phyloP scores from a whole-genome alignment of 2,329 filamentous ascomycete species.

The Iodosphaeria phyllophila region DNA sequence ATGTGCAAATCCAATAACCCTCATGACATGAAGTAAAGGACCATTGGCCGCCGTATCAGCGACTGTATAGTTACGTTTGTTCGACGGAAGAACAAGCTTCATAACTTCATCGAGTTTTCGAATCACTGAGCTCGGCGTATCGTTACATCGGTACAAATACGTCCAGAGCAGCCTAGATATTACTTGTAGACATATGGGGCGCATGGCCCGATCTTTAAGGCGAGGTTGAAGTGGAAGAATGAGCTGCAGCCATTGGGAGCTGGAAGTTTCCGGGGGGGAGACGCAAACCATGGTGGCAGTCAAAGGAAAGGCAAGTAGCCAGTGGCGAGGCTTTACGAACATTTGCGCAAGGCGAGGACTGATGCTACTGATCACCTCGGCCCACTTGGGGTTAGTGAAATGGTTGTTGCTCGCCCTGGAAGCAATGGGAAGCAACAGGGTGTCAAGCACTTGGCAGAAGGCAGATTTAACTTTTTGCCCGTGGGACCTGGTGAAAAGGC shows the following conservation, averaged over 20 bases:
- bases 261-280: slow-evolving; percentile 69
- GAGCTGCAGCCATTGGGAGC: slow-evolving; percentile 70
- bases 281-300: slow-evolving; percentile 77
- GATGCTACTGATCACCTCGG: slow-evolving; percentile 62
- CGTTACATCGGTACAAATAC: slow-evolving; percentile 71
- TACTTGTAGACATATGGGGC: slow-evolving; percentile 69
- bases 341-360: slow-evolving; percentile 66
- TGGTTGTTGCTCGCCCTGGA: slow-evolving; percentile 59
- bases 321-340: slow-evolving; percentile 82
- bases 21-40: slow-evolving; percentile 80
- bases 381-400: slow-evolving; percentile 69
- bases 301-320: slow-evolving; percentile 73
- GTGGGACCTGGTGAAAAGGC: slow-evolving; percentile 68
- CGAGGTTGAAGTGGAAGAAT: slow-evolving; percentile 61
- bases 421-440: slow-evolving; percentile 71
- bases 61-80: slow-evolving; percentile 63
- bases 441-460: slow-evolving; percentile 83
- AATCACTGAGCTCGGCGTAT: slow-evolving; percentile 45
- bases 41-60: slow-evolving; percentile 74
- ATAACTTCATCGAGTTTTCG: slow-evolving; percentile 83
- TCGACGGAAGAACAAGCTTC: slow-evolving; percentile 62
- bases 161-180: slow-evolving; percentile 87
- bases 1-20: slow-evolving; percentile 84
- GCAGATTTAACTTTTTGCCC: slow-evolving; percentile 82
- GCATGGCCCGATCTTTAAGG: slow-evolving; percentile 65